phyloP scores from a whole-genome alignment of 108 stramenopile species.

The Nannochloropsis oceanica region DNA sequence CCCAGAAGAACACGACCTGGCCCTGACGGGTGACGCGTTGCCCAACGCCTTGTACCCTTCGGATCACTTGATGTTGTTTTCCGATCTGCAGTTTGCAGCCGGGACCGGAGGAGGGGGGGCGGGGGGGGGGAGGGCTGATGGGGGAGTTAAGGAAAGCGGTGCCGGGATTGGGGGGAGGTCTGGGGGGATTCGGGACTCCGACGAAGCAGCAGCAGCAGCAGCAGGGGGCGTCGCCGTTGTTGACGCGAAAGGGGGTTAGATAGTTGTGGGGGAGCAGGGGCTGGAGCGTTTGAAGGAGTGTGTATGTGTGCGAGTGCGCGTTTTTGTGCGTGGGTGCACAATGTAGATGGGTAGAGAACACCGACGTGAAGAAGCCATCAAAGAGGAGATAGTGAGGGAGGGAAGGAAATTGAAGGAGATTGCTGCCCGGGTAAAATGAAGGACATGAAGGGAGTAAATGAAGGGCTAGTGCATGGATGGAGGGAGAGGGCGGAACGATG shows the following conservation, averaged over 20 bases:
- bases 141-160: not conserved
- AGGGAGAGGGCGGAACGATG: too few relatives aligned
- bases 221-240: not conserved
- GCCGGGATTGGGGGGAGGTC: not conserved
- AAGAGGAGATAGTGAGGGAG: too few relatives aligned
- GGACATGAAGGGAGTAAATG: too few relatives aligned
- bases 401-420: too few relatives aligned
- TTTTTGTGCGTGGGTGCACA: too few relatives aligned
- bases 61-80: conserved; percentile 89
- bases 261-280: not conserved
- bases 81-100: conserved; percentile 67
- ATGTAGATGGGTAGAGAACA: too few relatives aligned
- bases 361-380: too few relatives aligned
- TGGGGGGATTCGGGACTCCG: not conserved
- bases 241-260: not conserved
- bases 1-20: conserved; percentile 46
- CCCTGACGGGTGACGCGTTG: conserved; percentile 16
- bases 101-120: not conserved
- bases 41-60: conserved; percentile 83
- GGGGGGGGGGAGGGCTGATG: not conserved
- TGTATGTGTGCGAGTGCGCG: too few relatives aligned
- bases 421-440: too few relatives aligned
- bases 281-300: not conserved
- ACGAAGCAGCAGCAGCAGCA: not conserved
- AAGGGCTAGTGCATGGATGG: too few relatives aligned